Evolutionary conservation across 345 rosid species (phyloP).

Genomic region (Nephelium lappaceum): DNA sequence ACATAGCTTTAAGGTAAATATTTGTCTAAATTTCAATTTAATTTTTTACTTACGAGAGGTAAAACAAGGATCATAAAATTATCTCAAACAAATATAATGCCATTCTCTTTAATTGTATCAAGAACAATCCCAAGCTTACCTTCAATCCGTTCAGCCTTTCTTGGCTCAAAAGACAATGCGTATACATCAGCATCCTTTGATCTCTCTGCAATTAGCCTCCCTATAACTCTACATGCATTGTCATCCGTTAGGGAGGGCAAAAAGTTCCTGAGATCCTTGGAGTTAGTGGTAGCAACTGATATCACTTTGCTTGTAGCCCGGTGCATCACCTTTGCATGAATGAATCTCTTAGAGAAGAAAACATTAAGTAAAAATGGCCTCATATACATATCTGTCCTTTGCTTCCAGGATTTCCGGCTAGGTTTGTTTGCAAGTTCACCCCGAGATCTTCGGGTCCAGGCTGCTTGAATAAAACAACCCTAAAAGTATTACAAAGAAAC

Average conservation of each 20-base stretch:
- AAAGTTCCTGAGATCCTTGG: constrained; percentile 75
- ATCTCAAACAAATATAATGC: constrained; percentile 49
- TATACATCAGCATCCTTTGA: constrained; percentile 92
- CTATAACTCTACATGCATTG: constrained; percentile 72
- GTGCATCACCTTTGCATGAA: constrained; percentile 96
- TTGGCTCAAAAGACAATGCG: constrained; percentile 76
- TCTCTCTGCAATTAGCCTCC: constrained; percentile 85
- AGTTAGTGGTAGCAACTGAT: constrained; percentile 90
- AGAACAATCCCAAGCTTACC: constrained; percentile 88
- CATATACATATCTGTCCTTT: constrained; percentile 96
- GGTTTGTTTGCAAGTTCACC: constrained; percentile 77
- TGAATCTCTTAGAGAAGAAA: constrained; percentile 82
- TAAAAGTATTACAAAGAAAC: constrained; percentile 22
- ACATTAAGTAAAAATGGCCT: constrained; percentile 88
- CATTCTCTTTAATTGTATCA: constrained; percentile 89
- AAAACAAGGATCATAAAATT: background rate
- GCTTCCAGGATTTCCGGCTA: constrained; percentile 87
- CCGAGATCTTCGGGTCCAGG: constrained; percentile 94
- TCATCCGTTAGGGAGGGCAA: constrained; percentile 76
- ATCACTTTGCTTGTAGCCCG: constrained; percentile 92
- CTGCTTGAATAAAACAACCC: constrained; percentile 76
- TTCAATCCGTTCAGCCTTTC: constrained; percentile 80
- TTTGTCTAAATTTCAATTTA: background rate
- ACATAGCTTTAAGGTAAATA: background rate
- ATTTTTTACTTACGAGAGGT: background rate